phyloP scores from a whole-genome alignment of 129 eudicot species.

The Tanacetum coccineum region DNA sequence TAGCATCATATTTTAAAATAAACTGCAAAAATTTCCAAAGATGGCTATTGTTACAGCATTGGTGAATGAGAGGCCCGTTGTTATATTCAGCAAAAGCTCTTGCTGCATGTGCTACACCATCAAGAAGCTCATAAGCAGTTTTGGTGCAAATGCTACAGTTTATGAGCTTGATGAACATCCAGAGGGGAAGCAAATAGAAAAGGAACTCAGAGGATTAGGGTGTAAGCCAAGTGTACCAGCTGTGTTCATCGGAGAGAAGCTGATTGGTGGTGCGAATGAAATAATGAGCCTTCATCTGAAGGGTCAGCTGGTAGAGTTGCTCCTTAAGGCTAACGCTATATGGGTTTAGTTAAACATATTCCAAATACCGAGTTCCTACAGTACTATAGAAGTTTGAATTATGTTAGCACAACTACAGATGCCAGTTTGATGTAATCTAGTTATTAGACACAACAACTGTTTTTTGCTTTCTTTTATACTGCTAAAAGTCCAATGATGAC shows the following conservation, averaged over 20 bases:
- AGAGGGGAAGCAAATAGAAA: conserved; percentile 52
- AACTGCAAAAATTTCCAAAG: conserved; percentile 15
- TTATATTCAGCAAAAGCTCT: conserved; percentile 58
- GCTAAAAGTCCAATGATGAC: neutral
- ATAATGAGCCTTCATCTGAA: conserved; percentile 72
- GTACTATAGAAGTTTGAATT: neutral
- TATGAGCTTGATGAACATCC: conserved; percentile 64
- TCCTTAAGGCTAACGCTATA: conserved; percentile 69
- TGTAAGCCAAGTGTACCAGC: conserved; percentile 64
- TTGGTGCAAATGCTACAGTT: conserved; percentile 66
- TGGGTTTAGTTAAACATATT: conserved; percentile 46
- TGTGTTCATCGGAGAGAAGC: conserved; percentile 56
- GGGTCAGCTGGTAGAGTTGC: conserved; percentile 61
- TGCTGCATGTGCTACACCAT: conserved; percentile 70
- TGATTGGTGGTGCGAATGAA: conserved; percentile 78
- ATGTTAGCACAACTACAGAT: neutral
- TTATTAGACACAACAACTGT: conserved; percentile 13
- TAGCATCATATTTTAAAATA: neutral
- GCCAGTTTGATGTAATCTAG: conserved; percentile 18
- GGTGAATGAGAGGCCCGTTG: conserved; percentile 54
- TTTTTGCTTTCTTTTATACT: conserved; percentile 5
- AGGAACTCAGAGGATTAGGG: conserved; percentile 47
- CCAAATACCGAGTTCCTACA: neutral
- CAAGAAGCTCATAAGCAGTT: conserved; percentile 51
- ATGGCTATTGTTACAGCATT: conserved; percentile 42